Evolutionary conservation across 2,329 filamentous ascomycete species (phyloP), one percentile per base, ranked within the genome.

Genomic region (Pseudogymnoascus sp.): DNA sequence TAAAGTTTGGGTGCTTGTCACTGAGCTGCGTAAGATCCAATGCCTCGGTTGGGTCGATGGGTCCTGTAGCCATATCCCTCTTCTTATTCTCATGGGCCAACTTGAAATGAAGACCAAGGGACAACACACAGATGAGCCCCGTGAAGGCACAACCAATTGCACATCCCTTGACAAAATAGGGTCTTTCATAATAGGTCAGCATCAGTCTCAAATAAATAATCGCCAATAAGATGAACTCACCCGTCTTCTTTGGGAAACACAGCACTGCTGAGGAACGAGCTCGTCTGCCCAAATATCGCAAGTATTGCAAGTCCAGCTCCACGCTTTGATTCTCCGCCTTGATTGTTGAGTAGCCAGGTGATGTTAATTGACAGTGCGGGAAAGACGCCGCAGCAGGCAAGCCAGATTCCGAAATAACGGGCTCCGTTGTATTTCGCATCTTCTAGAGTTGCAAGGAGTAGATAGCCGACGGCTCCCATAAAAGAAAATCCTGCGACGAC

Each of bases 1-100:
- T 4, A 75, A 76, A 12, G 73, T 74, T 60, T 81, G 82, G 40
- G 81, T 79, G 59, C 75, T 78, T 0, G 78, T 78, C 7, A 74
- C 62, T 43, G 12, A 63, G 62, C 6, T 43, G n/a, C 25, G 62
- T 63, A n/a, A 63, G 18, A 43, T 63, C 62, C 23, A 63, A 60
- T 28, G 31, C 49, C 62, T 63, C 62, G 23, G 21, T 34, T 18
- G 31, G 38, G n/a, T 63, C 34, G n/a, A 61, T 40, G 18, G 34
- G 53, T 16, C 62, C 62, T 11, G 38, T 31, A 16, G 34, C 21
- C 14, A 23, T 11, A 49, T 63, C 62, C 11, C 62, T 25, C 25
- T 53, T 62, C 60, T 37, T 61, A 21, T 63, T 63, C 60, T 63
- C 59, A n/a, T 49, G 59, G 16, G 11, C 36, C 18, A 63, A 43